A percentile compares a stretch with the other conserved stretches of the same genome.
These are phyloP conservation scores for Mycena vulgaris DNA, from an alignment of 768 basidiomycete genomes.

Conservation along the genomic window DNA sequence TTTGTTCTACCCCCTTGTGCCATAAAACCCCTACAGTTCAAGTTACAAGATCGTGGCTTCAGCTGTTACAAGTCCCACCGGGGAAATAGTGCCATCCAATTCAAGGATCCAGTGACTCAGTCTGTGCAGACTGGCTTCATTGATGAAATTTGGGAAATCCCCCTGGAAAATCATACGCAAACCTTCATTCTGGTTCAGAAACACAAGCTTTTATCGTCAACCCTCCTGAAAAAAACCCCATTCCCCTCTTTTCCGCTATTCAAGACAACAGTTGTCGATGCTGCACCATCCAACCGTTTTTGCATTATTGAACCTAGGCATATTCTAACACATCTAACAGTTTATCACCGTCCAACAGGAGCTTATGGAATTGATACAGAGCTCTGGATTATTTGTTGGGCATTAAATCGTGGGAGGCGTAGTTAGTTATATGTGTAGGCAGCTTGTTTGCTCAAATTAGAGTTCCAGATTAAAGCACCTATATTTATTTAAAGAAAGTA, in stretches of 20 bases:
- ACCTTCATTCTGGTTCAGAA: too few relatives aligned
- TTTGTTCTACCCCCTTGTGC: too few relatives aligned
- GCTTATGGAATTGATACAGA: constrained; percentile 39
- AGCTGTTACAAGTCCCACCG: constrained; percentile 38
- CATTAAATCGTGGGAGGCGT: neutral
- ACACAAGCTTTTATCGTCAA: constrained; percentile 33
- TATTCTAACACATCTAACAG: constrained; percentile 39
- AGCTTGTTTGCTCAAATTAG: too few relatives aligned
- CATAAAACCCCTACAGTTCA: constrained; percentile 25
- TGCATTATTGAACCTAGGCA: constrained; percentile 43
- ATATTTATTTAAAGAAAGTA: too few relatives aligned
- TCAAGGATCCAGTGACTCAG: constrained; percentile 31
- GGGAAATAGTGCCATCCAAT: constrained; percentile 45
- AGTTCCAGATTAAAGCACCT: too few relatives aligned
- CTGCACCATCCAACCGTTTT: constrained; percentile 24
- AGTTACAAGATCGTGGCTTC: constrained; percentile 36
- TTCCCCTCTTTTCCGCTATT: constrained; percentile 38
- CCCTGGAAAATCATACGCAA: constrained; percentile 38
- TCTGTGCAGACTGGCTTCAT: constrained; percentile 38
- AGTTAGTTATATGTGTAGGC: too few relatives aligned
- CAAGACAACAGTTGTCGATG: constrained; percentile 28
- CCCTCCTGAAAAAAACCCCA: constrained; percentile 36
- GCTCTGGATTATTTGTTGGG: neutral
- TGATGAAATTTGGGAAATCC: constrained; percentile 36
- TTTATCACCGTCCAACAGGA: constrained; percentile 34